These are phyloP conservation scores for Amaranthus palmeri DNA, from an alignment of 148 eudicot species.

Conservation along the genomic window DNA sequence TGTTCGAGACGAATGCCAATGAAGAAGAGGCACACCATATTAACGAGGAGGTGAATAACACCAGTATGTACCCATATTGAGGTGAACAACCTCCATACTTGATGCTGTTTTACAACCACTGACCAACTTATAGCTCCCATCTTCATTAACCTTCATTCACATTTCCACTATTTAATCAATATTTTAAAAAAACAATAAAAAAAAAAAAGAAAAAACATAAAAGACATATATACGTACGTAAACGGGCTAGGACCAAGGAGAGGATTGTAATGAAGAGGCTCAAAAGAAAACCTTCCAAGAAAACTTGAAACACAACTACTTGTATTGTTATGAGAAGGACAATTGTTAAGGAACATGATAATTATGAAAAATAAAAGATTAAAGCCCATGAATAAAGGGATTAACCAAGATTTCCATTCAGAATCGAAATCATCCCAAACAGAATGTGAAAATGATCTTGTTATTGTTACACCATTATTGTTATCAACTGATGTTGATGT, in stretches of 20 bases:
- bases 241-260: conserved; percentile 59
- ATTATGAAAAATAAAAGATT: conserved; percentile 52
- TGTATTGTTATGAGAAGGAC: conserved; percentile 36
- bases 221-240: conserved; percentile 42
- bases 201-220: background rate
- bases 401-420: conserved; percentile 62
- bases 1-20: conserved; percentile 68
- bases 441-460: background rate
- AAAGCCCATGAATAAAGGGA: conserved; percentile 46
- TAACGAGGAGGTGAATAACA: conserved; percentile 51
- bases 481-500: background rate
- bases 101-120: conserved; percentile 41
- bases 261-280: conserved; percentile 53
- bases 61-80: conserved; percentile 72
- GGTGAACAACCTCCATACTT: conserved; percentile 69
- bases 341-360: conserved; percentile 54
- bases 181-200: background rate
- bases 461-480: background rate
- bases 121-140: conserved; percentile 52
- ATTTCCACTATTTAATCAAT: too few species aligned
- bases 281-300: conserved; percentile 64
- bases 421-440: conserved; percentile 25
- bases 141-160: conserved; percentile 37
- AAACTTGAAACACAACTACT: conserved; percentile 45
- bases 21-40: conserved; percentile 48